A percentile compares a stretch with the other conserved stretches of the same genome.
Evolutionary conservation across 148 eudicot species (phyloP).

Genomic region (Diospyros kaki): DNA sequence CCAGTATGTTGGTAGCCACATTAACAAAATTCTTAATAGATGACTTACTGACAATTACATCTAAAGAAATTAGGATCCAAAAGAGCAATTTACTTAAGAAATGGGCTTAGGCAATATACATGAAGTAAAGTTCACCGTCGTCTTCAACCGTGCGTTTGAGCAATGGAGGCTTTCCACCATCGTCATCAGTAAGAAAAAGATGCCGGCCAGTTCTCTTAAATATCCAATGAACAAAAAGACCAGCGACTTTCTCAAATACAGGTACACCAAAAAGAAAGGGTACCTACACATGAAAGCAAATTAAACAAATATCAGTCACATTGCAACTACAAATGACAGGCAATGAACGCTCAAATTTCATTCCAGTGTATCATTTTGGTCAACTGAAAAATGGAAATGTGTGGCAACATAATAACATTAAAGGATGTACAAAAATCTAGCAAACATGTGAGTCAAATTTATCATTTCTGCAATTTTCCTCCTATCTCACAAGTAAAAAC

Average conservation of each 20-base stretch:
- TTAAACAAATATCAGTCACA: slow-evolving; percentile 2
- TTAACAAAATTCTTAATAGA: background rate
- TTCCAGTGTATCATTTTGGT: too few species aligned
- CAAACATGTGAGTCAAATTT: too few species aligned
- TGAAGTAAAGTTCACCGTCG: slow-evolving; percentile 49
- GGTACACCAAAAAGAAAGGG: slow-evolving; percentile 92
- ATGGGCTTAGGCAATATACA: slow-evolving; percentile 44
- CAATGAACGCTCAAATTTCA: too few species aligned
- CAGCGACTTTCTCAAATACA: slow-evolving; percentile 74
- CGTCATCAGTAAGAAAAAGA: slow-evolving; percentile 78
- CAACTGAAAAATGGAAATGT: too few species aligned
- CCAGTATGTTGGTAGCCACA: slow-evolving; percentile 6
- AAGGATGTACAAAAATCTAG: too few species aligned
- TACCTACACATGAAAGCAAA: slow-evolving; percentile 25
- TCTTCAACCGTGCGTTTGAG: slow-evolving; percentile 89
- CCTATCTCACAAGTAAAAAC: too few species aligned
- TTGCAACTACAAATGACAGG: background rate
- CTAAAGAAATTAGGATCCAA: background rate
- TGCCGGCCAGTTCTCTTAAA: slow-evolving; percentile 89
- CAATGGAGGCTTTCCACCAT: slow-evolving; percentile 86
- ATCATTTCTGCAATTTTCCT: too few species aligned
- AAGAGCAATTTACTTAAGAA: slow-evolving; percentile 6
- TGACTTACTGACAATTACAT: background rate
- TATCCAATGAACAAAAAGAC: slow-evolving; percentile 70
- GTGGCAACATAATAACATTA: too few species aligned